Conservation (phyloP, 768 basidiomycete genomes). For the Boletus vermiculosoides region DNA sequence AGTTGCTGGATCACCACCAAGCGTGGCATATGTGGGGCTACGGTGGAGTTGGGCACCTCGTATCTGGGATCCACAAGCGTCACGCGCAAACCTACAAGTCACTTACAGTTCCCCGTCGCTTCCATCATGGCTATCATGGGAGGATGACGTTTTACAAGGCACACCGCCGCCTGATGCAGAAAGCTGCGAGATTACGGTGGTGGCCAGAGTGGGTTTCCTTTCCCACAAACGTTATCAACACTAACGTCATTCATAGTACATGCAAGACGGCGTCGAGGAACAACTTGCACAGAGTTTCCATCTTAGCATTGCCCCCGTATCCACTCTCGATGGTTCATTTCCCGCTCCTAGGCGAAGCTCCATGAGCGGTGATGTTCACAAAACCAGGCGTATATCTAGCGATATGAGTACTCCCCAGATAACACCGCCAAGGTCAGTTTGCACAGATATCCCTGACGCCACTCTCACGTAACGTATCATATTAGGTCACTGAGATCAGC, state of each 20-base stretch:
- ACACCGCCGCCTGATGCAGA: conserved; percentile 75
- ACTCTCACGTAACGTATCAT: conserved; percentile 6
- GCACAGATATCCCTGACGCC: background rate
- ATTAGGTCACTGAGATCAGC: conserved; percentile 34
- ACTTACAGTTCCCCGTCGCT: conserved; percentile 76
- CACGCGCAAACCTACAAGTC: conserved; percentile 76
- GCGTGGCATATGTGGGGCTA: conserved; percentile 77
- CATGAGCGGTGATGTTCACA: conserved; percentile 42
- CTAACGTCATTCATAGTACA: conserved; percentile 37
- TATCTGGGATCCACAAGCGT: conserved; percentile 95
- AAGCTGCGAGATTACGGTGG: conserved; percentile 69
- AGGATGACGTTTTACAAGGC: conserved; percentile 78
- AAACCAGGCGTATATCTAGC: conserved; percentile 40
- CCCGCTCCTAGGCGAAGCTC: conserved; percentile 48
- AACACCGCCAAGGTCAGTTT: conserved; percentile 30
- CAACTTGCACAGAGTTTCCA: conserved; percentile 64
- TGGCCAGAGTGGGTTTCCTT: conserved; percentile 61
- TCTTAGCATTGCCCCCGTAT: conserved; percentile 69
- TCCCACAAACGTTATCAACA: background rate
- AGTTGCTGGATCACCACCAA: conserved; percentile 79
- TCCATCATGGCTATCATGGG: conserved; percentile 89
- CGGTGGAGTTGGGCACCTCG: conserved; percentile 90
- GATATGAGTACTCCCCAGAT: conserved; percentile 39
- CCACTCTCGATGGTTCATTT: conserved; percentile 46
- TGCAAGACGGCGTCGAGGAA: conserved; percentile 74